Percentiles rank a stretch among this genome's conserved stretches.
Conservation (phyloP, 257 asterid genomes). For the Solanum arcanum region DNA sequence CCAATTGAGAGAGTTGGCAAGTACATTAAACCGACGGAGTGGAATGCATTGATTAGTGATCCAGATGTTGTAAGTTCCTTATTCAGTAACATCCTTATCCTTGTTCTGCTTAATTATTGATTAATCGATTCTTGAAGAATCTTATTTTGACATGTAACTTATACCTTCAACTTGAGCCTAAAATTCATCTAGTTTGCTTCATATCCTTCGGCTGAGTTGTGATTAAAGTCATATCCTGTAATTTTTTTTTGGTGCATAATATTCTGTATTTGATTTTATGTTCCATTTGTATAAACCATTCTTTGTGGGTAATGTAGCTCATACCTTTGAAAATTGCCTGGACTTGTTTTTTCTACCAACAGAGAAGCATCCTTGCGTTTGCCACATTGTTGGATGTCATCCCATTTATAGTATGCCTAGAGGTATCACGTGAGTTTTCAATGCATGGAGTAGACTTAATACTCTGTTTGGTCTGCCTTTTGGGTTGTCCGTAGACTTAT, state of each 20-base stretch:
- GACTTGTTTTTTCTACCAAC: not conserved
- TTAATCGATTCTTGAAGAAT: not conserved
- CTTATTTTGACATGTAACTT: not conserved
- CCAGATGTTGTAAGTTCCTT: constrained; percentile 61
- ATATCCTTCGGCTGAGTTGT: not conserved
- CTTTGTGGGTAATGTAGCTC: not conserved
- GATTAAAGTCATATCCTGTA: not conserved
- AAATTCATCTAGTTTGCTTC: not conserved
- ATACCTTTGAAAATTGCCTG: not conserved
- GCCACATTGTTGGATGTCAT: not conserved
- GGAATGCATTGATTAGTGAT: constrained; percentile 76
- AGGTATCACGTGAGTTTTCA: not conserved
- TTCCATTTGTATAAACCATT: not conserved
- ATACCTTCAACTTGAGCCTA: not conserved
- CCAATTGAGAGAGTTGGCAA: constrained; percentile 84
- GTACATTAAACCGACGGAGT: constrained; percentile 71
- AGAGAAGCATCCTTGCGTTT: not conserved
- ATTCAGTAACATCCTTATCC: not conserved
- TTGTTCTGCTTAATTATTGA: not conserved
- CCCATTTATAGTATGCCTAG: not conserved
- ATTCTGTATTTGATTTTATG: not conserved
- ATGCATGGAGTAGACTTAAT: not conserved
- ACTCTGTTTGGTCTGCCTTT: not conserved
- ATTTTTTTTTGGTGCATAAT: not conserved
- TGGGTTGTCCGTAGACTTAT: not conserved